Percentiles rank a stretch among this genome's conserved stretches.
phyloP scores from a whole-genome alignment of 2,329 filamentous ascomycete genomes.

The Aspergillus sp. region DNA sequence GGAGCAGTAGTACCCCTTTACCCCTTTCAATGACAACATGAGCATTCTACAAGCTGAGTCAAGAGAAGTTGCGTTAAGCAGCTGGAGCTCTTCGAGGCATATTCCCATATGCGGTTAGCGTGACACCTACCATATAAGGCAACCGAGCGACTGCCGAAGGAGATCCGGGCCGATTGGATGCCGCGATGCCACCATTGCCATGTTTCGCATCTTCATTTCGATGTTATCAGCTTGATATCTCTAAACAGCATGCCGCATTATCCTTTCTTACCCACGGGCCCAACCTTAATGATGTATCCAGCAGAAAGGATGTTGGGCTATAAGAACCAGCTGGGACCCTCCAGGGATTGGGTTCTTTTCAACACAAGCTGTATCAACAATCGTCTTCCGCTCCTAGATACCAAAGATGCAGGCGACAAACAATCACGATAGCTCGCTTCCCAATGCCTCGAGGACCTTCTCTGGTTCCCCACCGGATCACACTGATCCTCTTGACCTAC shows the following conservation, averaged over 20 bases:
- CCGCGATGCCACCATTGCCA: neutral
- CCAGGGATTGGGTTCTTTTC: neutral
- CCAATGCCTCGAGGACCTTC: conserved; percentile 18
- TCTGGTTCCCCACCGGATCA: conserved; percentile 16
- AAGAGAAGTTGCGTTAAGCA: conserved; percentile 5
- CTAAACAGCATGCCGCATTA: no score
- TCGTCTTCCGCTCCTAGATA: neutral
- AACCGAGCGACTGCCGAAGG: conserved; percentile 6
- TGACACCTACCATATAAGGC: conserved; percentile 8
- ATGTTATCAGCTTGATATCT: no score
- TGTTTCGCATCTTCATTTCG: no score
- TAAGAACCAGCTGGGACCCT: conserved; percentile 1
- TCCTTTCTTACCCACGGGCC: neutral
- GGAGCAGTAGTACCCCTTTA: no score
- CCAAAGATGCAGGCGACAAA: conserved; percentile 10
- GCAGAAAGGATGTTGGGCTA: neutral
- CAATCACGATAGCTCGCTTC: neutral
- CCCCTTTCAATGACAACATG: no score
- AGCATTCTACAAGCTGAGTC: no score
- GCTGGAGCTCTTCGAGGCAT: conserved; percentile 10
- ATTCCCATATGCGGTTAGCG: conserved; percentile 14
- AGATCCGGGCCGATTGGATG: conserved; percentile 3
- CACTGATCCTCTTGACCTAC: conserved; percentile 53
- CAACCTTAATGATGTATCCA: neutral
- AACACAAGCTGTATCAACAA: no score